phyloP scores from a whole-genome alignment of 257 asterid species.

The Cynanchum wilfordii region DNA sequence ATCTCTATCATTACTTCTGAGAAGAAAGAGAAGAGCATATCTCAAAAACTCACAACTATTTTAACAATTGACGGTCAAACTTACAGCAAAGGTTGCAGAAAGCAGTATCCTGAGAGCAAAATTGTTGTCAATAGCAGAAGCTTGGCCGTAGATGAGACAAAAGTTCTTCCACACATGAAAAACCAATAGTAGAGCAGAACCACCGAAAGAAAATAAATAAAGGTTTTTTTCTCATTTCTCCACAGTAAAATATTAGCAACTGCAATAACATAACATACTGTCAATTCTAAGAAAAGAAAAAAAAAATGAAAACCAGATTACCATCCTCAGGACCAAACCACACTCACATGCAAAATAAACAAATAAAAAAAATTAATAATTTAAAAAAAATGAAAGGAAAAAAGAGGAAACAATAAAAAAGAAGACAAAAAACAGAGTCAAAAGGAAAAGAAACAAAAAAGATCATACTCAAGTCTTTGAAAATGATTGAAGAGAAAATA shows the following conservation, averaged over 20 bases:
- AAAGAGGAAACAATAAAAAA: neutral
- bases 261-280: slow-evolving; percentile 37
- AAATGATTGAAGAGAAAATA: slow-evolving; percentile 1
- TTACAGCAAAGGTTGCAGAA: slow-evolving; percentile 62
- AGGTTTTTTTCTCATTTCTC: slow-evolving; percentile 87
- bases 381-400: neutral
- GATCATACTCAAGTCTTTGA: neutral
- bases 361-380: too few species aligned
- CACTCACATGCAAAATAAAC: too few species aligned
- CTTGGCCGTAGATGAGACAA: slow-evolving; percentile 64
- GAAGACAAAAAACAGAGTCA: neutral
- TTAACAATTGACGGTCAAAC: slow-evolving; percentile 19
- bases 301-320: neutral
- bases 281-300: slow-evolving; percentile 17
- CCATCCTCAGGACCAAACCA: neutral
- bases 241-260: slow-evolving; percentile 91
- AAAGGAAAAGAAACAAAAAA: neutral
- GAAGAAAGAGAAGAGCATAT: neutral
- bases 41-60: neutral
- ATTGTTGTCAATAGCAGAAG: slow-evolving; percentile 57
- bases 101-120: slow-evolving; percentile 50
- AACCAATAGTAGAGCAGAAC: slow-evolving; percentile 71
- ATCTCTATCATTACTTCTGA: neutral
- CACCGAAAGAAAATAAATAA: slow-evolving; percentile 49
- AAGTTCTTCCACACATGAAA: slow-evolving; percentile 70